Evolutionary conservation across 345 rosid genomes (phyloP).

Genomic region (Reutealis trisperma): DNA sequence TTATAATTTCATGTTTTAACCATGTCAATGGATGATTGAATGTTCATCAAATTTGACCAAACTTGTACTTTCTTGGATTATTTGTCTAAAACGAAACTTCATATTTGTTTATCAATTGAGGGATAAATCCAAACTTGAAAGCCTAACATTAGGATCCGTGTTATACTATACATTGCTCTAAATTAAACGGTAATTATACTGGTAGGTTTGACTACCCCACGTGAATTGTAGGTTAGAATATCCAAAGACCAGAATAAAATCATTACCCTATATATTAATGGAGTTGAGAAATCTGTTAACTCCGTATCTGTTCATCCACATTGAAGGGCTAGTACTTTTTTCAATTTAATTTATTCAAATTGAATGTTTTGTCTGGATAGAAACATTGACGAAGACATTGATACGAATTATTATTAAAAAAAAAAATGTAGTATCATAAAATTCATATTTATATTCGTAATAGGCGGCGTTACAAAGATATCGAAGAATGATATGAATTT

Average conservation of each 20-base stretch:
- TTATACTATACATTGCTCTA: no score
- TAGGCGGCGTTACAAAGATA: no score
- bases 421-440: no score
- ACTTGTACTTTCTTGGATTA: background rate
- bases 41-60: background rate
- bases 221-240: slow-evolving; percentile 10
- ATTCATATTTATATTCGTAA: no score
- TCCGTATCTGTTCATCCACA: background rate
- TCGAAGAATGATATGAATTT: no score
- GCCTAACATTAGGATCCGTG: background rate
- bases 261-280: background rate
- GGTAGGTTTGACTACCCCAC: slow-evolving; percentile 2
- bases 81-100: background rate
- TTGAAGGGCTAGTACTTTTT: background rate
- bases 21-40: background rate
- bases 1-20: background rate
- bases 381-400: no score
- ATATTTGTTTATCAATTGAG: background rate
- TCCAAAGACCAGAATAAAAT: background rate
- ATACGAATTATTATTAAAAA: no score
- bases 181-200: background rate
- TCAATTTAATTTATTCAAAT: no score
- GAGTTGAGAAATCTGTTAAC: background rate
- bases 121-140: background rate
- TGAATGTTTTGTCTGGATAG: no score